phyloP scores from a whole-genome alignment of 2,329 filamentous ascomycete species.

The Aschersonia sp. region DNA sequence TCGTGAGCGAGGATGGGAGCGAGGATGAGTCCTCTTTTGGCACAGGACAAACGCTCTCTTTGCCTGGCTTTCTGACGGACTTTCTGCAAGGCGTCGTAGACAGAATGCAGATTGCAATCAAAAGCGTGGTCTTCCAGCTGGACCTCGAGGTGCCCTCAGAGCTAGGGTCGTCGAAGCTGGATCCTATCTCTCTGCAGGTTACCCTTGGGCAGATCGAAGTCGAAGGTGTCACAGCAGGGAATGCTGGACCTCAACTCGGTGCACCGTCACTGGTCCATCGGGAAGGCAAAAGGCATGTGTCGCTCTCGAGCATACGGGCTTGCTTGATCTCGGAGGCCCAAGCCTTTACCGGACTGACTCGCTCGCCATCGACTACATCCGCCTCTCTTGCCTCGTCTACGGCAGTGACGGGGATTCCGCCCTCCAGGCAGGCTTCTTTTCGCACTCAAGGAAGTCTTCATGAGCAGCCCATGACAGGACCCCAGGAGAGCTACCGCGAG shows the following conservation, averaged over 20 bases:
- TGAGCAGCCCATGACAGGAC: constrained; percentile 10
- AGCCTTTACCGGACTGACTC: constrained; percentile 45
- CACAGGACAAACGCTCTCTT: constrained; percentile 54
- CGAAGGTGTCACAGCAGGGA: constrained; percentile 45
- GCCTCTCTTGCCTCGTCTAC: constrained; percentile 36
- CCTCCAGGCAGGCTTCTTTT: constrained; percentile 16
- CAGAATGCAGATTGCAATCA: constrained; percentile 52
- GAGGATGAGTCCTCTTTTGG: constrained; percentile 48
- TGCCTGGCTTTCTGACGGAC: constrained; percentile 56
- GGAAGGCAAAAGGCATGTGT: constrained; percentile 51
- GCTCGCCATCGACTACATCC: constrained; percentile 36
- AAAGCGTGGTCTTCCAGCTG: constrained; percentile 50
- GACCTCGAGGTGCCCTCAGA: constrained; percentile 45
- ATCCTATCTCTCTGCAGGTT: constrained; percentile 50
- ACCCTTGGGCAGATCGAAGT: constrained; percentile 50
- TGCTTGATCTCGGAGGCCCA: constrained; percentile 54
- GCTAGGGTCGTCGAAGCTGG: constrained; percentile 26
- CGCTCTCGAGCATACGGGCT: constrained; percentile 48
- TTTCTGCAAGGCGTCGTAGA: constrained; percentile 65
- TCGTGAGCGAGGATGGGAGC: constrained; percentile 45
- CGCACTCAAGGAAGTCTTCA: constrained; percentile 14
- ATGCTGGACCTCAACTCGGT: constrained; percentile 8
- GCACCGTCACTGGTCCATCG: constrained; percentile 29
- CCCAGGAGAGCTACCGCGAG: constrained; percentile 12
- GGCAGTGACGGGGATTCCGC: constrained; percentile 22